Percentiles rank a stretch among this genome's conserved stretches.
Evolutionary conservation across 208 protist genomes (phyloP).

Genomic region (Leishmania aethiopica): DNA sequence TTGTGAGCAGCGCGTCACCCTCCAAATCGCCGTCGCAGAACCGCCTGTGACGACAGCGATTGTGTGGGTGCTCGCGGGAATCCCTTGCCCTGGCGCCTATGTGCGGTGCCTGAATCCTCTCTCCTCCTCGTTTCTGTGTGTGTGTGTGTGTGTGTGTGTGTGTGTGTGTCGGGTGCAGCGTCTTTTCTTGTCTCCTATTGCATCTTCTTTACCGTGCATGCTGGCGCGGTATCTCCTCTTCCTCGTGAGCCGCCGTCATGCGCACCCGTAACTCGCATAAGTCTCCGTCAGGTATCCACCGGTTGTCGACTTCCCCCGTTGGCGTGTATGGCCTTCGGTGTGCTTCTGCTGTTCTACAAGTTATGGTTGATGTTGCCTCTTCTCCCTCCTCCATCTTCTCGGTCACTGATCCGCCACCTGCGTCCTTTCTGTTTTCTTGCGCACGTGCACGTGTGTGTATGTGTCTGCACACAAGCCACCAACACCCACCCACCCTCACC

Average conservation of each 20-base stretch:
- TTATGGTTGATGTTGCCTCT: neutral
- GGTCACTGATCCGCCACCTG: neutral
- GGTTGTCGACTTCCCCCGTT: neutral
- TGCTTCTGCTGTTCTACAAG: neutral
- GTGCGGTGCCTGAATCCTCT: neutral
- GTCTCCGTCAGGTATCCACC: neutral
- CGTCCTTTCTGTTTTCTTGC: neutral
- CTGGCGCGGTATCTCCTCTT: neutral
- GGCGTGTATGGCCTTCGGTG: neutral
- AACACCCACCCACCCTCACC: neutral
- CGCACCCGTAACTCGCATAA: neutral
- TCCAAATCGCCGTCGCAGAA: slow-evolving; percentile 3
- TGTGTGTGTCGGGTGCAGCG: neutral
- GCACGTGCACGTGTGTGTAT: neutral
- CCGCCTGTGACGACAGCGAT: neutral
- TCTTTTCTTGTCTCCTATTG: slow-evolving; percentile 24
- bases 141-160: neutral
- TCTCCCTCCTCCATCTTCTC: neutral
- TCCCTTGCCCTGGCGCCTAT: neutral
- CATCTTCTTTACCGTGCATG: slow-evolving; percentile 4
- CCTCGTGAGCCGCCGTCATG: neutral
- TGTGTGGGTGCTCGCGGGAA: neutral
- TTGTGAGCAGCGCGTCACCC: slow-evolving; percentile 12
- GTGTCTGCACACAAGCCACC: neutral
- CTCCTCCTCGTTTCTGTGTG: neutral